Evolutionary conservation across 441 rosid genomes (phyloP), one percentile per base, ranked within the genome.

Genomic region (Bruguiera hainesii): DNA sequence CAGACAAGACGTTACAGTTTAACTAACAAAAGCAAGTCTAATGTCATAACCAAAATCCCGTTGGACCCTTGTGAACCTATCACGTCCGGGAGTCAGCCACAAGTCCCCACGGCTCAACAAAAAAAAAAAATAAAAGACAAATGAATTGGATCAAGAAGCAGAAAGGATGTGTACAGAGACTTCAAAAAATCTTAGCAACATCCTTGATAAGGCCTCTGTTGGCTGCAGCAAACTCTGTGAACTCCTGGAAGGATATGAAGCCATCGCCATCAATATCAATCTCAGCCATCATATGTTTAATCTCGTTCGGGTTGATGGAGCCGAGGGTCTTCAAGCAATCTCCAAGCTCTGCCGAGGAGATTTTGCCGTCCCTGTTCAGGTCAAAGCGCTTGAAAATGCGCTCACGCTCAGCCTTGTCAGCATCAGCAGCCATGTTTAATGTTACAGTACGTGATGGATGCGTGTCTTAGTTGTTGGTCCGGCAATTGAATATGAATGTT

Each of bases 191-290:
- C 75, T 92, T 89, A 37, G 95, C 93, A 56, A 82, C 93, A 76
- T 89, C 93, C 71, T 85, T 89, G 76, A 88, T 85, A 51, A 92
- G 75, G 48, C 91, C 98, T 30, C 84, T 80, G 75, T 92, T 92
- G 2, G 86, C 89, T 15, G 39, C 16, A 19, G 98, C 98, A 50
- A 92, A 92, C 7, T 77, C 82, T 8, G 71, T 76, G 78, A 83
- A 92, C 56, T 89, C 96, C 50, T 85, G 31, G 30, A 73, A 82
- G 0, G 98, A 90, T 48, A 92, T 92, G 79, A 56, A 82, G 11
- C 98, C 96, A 61, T 90, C 98, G 4, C 93, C 93, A 37, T 92
- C 89, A 0, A 91, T 88, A 39, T 92, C 98, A 25, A 92, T 88
- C 81, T 92, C 98, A 0, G 79, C 78, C 98, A 92, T 92, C 98